Evolutionary conservation across 2,329 filamentous ascomycete species (phyloP), one percentile per base, ranked within the genome.

Genomic region (Thielaviopsis musarum): DNA sequence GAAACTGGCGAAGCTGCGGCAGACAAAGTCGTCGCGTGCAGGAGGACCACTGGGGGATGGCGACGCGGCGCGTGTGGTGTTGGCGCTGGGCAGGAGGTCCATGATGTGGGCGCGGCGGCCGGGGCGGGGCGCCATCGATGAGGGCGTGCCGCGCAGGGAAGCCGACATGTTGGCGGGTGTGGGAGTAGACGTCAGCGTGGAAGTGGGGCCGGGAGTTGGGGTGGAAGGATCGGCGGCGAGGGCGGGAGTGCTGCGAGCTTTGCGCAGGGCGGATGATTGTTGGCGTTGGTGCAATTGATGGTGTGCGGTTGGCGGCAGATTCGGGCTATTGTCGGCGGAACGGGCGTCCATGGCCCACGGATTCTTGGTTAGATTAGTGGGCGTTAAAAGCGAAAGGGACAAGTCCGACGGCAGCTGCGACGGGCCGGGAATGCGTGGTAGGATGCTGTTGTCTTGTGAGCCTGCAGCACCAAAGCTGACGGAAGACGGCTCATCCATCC

Each of bases 1-100:
- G 54, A 61, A 61, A 49, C 60, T 61, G 6, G 60, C 60, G 24
- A 61, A 61, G 51, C 60, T 61, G 6, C 60, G 57, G 21, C 58
- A 58, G n/a, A 59, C 54, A 57, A 61, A 61, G 15, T 59, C 60
- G 10, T 61, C 58, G 13, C 53, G 41, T 1, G 34, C 24, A 34
- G 30, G 30, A 10, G 30, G 5, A 10, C 10, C 10, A 7, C 30
- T 34, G 17, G 54, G 19, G 15, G 54, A 34, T 15, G 53, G 38
- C 21, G 59, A 52, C 4, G 41, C 58, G 24, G 38, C 13, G 15
- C 57, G 49, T 15, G 60, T 45, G 21, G 54, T 34, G 24, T 52
- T 54, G 19, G 52, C 58, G 26, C 57, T 57, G 5, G 54, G 54
- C 24, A 61, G 52, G 15, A 63, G 52, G 51, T 61, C 60, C 59